phyloP scores from a whole-genome alignment of 225 moss, liverwort and hornwort genomes.

The Polytrichum commune region DNA sequence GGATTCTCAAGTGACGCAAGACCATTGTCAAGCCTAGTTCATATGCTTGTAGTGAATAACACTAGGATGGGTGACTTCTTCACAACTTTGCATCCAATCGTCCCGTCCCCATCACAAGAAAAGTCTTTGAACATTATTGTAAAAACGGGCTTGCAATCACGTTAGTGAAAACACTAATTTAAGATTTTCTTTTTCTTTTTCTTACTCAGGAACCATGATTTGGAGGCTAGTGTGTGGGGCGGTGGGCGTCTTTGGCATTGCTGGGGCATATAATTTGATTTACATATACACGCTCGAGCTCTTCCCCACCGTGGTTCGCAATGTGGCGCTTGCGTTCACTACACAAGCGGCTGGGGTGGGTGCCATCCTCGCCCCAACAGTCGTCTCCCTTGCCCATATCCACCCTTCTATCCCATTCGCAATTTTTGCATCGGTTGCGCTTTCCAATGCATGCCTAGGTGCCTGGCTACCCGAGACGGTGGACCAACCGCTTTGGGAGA shows the following conservation, averaged over 20 bases:
- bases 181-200: too few species aligned
- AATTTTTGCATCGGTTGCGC: constrained; percentile 24
- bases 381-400: constrained; percentile 24
- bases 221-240: constrained; percentile 17
- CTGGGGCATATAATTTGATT: constrained; percentile 35
- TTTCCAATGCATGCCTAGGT: constrained; percentile 14
- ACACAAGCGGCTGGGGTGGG: constrained; percentile 35
- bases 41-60: too few species aligned
- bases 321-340: constrained; percentile 36
- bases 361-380: constrained; percentile 26
- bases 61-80: too few species aligned
- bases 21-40: too few species aligned
- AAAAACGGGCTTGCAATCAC: too few species aligned
- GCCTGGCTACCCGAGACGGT: constrained; percentile 35
- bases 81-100: too few species aligned
- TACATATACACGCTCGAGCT: constrained; percentile 48
- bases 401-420: constrained; percentile 29
- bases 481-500: constrained; percentile 30
- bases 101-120: too few species aligned
- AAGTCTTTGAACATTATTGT: too few species aligned
- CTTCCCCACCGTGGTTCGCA: constrained; percentile 47
- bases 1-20: too few species aligned
- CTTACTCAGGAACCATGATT: too few species aligned
- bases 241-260: constrained; percentile 33
- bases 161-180: too few species aligned